phyloP scores from a whole-genome alignment of 2,329 filamentous ascomycete genomes.

The Stemphylium lycopersici region DNA sequence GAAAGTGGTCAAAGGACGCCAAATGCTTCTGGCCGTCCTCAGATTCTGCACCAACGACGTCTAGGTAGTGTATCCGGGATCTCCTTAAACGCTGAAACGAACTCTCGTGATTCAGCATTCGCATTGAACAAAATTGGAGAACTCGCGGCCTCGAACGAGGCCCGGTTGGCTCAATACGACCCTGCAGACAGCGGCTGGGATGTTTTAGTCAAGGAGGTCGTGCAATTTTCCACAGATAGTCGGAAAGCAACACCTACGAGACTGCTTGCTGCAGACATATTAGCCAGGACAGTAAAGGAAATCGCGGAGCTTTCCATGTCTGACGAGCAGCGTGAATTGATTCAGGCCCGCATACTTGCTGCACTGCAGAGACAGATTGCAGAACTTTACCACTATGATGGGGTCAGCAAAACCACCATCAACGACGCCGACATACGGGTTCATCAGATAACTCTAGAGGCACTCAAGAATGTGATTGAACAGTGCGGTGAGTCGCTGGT shows the following conservation, averaged over 20 bases:
- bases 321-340: constrained; percentile 52
- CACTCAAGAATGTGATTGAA: constrained; percentile 81
- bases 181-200: constrained; percentile 78
- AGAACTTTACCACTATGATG: constrained; percentile 59
- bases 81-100: constrained; percentile 48
- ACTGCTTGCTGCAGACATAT: constrained; percentile 56
- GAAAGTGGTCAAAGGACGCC: constrained; percentile 35
- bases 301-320: constrained; percentile 60
- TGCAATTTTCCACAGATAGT: constrained; percentile 53
- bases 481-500: constrained; percentile 84
- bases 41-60: constrained; percentile 46
- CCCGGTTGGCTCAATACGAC: constrained; percentile 70
- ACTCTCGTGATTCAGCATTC: constrained; percentile 55
- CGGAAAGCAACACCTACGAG: constrained; percentile 53
- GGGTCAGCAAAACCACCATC: constrained; percentile 61
- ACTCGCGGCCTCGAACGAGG: constrained; percentile 53
- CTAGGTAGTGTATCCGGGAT: constrained; percentile 54
- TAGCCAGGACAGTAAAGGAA: constrained; percentile 55
- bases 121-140: constrained; percentile 57
- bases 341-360: constrained; percentile 75
- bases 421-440: constrained; percentile 76
- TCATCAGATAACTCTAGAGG: constrained; percentile 79
- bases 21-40: constrained; percentile 28
- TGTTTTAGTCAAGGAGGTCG: constrained; percentile 64
- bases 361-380: constrained; percentile 68